These are phyloP conservation scores for Podospora fimiseda DNA, from an alignment of 495 filamentous ascomycete genomes.

Conservation along the genomic window DNA sequence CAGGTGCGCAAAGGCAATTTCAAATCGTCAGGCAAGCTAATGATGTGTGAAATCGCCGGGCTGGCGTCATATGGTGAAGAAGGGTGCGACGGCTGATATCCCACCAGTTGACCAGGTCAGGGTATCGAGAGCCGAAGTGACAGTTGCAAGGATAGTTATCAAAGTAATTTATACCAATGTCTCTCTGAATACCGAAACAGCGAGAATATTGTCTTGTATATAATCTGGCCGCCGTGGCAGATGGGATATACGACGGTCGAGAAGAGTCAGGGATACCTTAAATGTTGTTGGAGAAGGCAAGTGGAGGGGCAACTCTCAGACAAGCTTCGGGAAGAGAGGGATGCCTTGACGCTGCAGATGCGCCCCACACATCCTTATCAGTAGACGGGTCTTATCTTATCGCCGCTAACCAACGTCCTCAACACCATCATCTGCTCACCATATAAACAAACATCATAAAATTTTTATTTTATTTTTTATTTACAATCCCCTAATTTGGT, in stretches of 20 bases:
- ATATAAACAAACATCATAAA: too few relatives aligned
- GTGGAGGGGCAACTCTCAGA: conserved; percentile 5
- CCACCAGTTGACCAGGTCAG: too few relatives aligned
- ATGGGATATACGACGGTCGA: too few relatives aligned
- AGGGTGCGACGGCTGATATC: too few relatives aligned
- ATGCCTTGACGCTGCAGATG: not conserved
- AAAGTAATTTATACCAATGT: not conserved
- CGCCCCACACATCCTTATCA: not conserved
- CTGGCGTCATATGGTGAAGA: not conserved
- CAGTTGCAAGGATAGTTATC: not conserved
- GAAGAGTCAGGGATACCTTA: not conserved
- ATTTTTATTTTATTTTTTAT: too few relatives aligned
- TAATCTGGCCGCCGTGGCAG: not conserved
- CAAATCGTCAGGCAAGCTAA: not conserved
- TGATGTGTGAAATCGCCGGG: not conserved
- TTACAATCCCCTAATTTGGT: too few relatives aligned
- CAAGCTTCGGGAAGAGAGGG: not conserved
- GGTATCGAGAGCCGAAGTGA: too few relatives aligned
- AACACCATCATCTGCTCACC: too few relatives aligned
- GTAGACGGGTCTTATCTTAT: not conserved
- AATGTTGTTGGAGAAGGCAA: not conserved
- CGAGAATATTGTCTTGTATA: not conserved
- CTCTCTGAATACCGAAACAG: not conserved
- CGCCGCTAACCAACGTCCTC: too few relatives aligned
- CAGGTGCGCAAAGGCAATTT: not conserved